Evolutionary conservation across 2,329 filamentous ascomycete genomes (phyloP).

Genomic region (Diaporthe sp.): DNA sequence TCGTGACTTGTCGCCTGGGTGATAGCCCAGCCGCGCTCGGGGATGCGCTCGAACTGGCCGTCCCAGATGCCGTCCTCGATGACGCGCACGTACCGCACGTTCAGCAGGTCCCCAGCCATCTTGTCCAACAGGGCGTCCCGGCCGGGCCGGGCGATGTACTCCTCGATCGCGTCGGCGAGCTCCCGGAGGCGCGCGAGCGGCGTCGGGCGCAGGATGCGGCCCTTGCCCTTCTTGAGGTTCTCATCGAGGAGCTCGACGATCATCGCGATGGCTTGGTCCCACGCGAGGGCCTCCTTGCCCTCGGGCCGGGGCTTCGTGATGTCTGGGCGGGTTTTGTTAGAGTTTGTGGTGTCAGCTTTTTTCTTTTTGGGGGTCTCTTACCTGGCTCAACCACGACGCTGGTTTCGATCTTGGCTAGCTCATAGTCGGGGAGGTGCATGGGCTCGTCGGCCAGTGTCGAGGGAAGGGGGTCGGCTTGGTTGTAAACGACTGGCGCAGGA

Average conservation of each 20-base stretch:
- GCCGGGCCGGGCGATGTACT: background rate
- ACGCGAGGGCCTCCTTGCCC: background rate
- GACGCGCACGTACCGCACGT: background rate
- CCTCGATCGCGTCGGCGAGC: background rate
- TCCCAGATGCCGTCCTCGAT: background rate
- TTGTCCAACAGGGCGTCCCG: background rate
- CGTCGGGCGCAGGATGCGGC: background rate
- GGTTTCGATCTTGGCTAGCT: background rate
- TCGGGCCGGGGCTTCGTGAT: background rate
- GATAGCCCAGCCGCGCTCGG: background rate
- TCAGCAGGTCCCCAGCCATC: background rate
- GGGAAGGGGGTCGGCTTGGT: background rate
- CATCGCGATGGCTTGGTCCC: background rate
- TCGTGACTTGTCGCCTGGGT: background rate
- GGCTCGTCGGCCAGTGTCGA: background rate
- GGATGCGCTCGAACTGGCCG: background rate
- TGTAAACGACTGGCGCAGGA: too few species aligned
- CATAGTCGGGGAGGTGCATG: background rate
- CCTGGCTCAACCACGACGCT: background rate
- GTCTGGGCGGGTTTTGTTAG: background rate
- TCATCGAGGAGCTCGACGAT: background rate
- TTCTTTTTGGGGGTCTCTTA: background rate
- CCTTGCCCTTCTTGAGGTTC: background rate
- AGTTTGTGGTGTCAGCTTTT: background rate
- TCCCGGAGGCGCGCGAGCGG: background rate